Evolutionary conservation across 2,329 filamentous ascomycete species (phyloP).

Genomic region (Beauveria pseudobassiana): DNA sequence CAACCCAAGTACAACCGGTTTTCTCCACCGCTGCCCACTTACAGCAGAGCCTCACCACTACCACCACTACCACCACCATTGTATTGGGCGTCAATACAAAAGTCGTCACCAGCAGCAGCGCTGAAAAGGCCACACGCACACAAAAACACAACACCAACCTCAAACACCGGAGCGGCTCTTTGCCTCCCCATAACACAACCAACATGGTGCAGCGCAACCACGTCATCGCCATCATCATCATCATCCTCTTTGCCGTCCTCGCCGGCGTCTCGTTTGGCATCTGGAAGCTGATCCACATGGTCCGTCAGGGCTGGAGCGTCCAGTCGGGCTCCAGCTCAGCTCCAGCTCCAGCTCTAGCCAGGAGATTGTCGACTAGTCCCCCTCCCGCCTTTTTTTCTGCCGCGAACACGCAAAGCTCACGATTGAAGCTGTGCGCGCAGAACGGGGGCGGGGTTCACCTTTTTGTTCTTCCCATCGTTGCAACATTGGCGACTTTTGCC

Average conservation of each 20-base stretch:
- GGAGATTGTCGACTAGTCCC: constrained; percentile 17
- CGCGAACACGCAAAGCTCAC: background rate
- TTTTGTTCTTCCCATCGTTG: too few relatives aligned
- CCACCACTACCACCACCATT: background rate
- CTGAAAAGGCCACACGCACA: background rate
- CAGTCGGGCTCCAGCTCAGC: constrained; percentile 22
- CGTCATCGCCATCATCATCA: constrained; percentile 61
- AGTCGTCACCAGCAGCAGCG: background rate
- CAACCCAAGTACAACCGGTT: background rate
- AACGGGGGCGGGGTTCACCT: background rate
- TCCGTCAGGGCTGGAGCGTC: constrained; percentile 35
- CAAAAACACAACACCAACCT: background rate
- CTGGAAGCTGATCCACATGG: constrained; percentile 51
- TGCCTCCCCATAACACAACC: constrained; percentile 16
- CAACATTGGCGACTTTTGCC: too few relatives aligned
- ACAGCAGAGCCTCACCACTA: background rate
- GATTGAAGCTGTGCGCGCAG: background rate
- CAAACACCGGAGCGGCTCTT: background rate
- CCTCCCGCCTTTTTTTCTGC: background rate
- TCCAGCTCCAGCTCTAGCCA: constrained; percentile 20
- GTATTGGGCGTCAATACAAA: constrained; percentile 9
- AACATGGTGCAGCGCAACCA: constrained; percentile 58
- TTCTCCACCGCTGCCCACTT: background rate
- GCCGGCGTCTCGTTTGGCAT: constrained; percentile 56
- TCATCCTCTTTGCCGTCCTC: constrained; percentile 56